A percentile compares a stretch with the other conserved stretches of the same genome.
These are phyloP conservation scores for Torulaspora delbrueckii DNA, from an alignment of 805 yeast species.

Conservation along the genomic window DNA sequence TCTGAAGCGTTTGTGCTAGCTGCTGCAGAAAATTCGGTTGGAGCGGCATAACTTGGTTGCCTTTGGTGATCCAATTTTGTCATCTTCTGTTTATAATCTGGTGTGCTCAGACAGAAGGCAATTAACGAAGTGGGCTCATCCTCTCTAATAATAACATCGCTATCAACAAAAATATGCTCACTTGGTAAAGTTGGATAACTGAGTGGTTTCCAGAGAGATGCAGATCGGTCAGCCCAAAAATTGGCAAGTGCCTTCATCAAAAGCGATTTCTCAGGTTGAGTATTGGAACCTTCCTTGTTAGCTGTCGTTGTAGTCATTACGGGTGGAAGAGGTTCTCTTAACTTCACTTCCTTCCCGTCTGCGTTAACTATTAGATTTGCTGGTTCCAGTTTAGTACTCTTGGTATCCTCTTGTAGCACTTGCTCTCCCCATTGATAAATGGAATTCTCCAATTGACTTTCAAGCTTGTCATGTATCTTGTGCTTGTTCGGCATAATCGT, in stretches of 20 bases:
- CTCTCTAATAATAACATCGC: slow-evolving; percentile 88
- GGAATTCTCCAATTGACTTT: slow-evolving; percentile 31
- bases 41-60: slow-evolving; percentile 7
- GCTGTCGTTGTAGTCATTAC: slow-evolving; percentile 19
- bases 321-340: slow-evolving; percentile 22
- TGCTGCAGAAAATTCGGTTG: slow-evolving; percentile 3
- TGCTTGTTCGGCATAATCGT: slow-evolving; percentile 8
- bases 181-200: slow-evolving; percentile 71
- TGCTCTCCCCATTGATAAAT: slow-evolving; percentile 33
- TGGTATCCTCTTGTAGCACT: slow-evolving; percentile 14
- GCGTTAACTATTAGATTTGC: slow-evolving; percentile 9
- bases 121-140: slow-evolving; percentile 94
- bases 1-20: slow-evolving; percentile 7
- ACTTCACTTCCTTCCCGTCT: slow-evolving; percentile 6
- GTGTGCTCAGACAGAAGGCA: slow-evolving; percentile 84
- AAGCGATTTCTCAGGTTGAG: slow-evolving; percentile 65
- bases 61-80: slow-evolving; percentile 27
- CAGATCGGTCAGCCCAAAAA: slow-evolving; percentile 97
- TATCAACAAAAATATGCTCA: slow-evolving; percentile 91
- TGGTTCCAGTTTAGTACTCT: slow-evolving; percentile 3
- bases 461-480: slow-evolving; percentile 23
- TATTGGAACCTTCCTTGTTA: slow-evolving; percentile 26
- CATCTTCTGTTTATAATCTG: slow-evolving; percentile 71
- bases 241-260: slow-evolving; percentile 76
- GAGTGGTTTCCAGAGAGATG: slow-evolving; percentile 90